Percentiles rank a stretch among this genome's conserved stretches.
phyloP scores from a whole-genome alignment of 2,329 filamentous ascomycete species.

The Beauveria rudraprayagi region DNA sequence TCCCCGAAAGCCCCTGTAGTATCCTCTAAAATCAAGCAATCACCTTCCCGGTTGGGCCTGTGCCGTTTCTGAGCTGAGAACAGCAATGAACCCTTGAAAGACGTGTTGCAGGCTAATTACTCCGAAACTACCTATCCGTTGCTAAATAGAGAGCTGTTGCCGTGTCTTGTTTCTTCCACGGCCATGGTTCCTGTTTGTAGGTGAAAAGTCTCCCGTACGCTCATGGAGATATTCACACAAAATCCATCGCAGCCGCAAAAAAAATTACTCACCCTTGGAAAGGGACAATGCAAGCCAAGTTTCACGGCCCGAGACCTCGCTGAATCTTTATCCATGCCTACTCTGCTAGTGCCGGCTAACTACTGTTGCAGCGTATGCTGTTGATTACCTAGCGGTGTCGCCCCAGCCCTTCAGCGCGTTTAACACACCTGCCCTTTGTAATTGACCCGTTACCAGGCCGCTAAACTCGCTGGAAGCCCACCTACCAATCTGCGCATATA shows the following conservation, averaged over 20 bases:
- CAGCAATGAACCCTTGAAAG: neutral
- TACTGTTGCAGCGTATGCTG: neutral
- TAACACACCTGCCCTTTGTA: neutral
- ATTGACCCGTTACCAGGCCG: neutral
- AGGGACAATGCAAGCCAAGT: no score
- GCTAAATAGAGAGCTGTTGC: neutral
- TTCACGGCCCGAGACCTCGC: no score
- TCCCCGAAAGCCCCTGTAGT: neutral
- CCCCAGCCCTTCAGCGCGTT: neutral
- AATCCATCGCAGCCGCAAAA: no score
- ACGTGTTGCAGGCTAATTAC: neutral
- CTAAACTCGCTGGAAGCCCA: no score
- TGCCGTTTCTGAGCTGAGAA: neutral
- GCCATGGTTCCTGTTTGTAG: no score
- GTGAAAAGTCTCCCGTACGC: no score
- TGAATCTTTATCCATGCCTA: neutral
- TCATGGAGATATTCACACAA: no score
- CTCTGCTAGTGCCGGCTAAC: neutral
- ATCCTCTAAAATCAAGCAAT: neutral
- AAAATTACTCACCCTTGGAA: no score
- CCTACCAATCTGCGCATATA: neutral
- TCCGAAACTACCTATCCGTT: neutral
- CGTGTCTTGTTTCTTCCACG: no score
- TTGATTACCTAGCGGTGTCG: neutral
- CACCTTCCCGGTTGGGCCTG: constrained; percentile 4